Evolutionary conservation across 352 stramenopile genomes (phyloP), one percentile per base, ranked within the genome.

Genomic region (Globisporangium cylindrosporum): DNA sequence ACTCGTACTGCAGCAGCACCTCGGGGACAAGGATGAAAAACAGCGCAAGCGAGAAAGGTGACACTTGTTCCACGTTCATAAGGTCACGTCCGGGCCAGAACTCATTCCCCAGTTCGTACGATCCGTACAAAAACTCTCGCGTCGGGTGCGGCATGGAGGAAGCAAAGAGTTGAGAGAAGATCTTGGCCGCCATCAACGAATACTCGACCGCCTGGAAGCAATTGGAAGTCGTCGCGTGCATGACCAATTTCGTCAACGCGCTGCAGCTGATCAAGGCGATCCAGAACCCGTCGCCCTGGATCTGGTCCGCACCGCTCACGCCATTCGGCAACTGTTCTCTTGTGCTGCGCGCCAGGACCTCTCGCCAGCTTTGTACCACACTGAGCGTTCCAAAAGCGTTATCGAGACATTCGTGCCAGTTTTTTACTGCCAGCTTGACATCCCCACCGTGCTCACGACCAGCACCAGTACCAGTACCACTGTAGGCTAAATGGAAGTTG

Each of bases 401-500:
- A 55, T 95, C 88, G 56, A 95, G 70, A 7, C 68, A 75, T 57
- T 94, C 88, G 6, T 88, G 75, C 88, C 88, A 95, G 25, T 62
- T 69, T 53, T 92, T 93, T 22, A 71, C 56, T n/a, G 86, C 88
- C 18, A 69, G 48, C 58, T 77, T 72, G 0, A 36, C 7, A 29
- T 29, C n/a, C n/a, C 56, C 29, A 20, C 29, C 56, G 38, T 48
- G 8, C n/a, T 25, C n/a, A 55, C 1, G n/a, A 25, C 48, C 48
- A 18, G 6, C 43, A 51, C 4, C 15, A 51, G 4, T 4, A 51
- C 4, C 15, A 51, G 4, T n/a, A 27, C 20, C 56, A 7, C 69
- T 65, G n/a, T 69, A 74, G 1, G 77, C 75, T 58, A 89, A 85
- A n/a, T 86, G 57, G 27, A 93, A 94, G 66, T 95, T 86, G 14